These are phyloP conservation scores for Entomortierella parvispora DNA, from an alignment of 192 early-diverging fungal genomes.

Conservation along the genomic window DNA sequence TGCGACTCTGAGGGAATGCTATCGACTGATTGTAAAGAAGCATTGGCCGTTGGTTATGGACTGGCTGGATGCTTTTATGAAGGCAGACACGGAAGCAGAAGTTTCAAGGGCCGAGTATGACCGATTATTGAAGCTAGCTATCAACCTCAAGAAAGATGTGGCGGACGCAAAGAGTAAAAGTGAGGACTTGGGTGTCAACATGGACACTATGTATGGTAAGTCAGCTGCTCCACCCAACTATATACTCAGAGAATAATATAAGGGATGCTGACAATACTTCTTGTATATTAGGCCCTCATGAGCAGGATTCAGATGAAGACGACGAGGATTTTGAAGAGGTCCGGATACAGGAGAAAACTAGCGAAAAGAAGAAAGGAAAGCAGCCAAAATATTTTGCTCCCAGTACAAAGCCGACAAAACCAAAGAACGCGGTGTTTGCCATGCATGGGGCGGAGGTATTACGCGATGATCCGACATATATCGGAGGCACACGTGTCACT, in stretches of 20 bases:
- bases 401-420: not conserved
- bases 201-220: slow-evolving; percentile 36
- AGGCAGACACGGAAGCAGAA: slow-evolving; percentile 51
- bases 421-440: slow-evolving; percentile 33
- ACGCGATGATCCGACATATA: slow-evolving; percentile 36
- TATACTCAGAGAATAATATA: not conserved
- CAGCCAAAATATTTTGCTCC: not conserved
- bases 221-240: not conserved
- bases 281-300: slow-evolving; percentile 19
- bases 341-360: slow-evolving; percentile 20
- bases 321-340: slow-evolving; percentile 59
- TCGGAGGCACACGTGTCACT: slow-evolving; percentile 20
- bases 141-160: slow-evolving; percentile 53
- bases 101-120: slow-evolving; percentile 49
- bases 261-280: not conserved
- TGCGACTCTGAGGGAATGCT: slow-evolving; percentile 62
- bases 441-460: slow-evolving; percentile 46
- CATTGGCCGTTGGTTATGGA: slow-evolving; percentile 53
- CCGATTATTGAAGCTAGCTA: slow-evolving; percentile 45
- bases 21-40: slow-evolving; percentile 55
- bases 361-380: slow-evolving; percentile 29
- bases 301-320: slow-evolving; percentile 50
- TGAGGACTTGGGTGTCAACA: slow-evolving; percentile 54
- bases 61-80: slow-evolving; percentile 61
- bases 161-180: slow-evolving; percentile 47